Base-by-base conservation (phyloP, 2,329 filamentous ascomycete species). In the Didymella glomerata region DNA sequence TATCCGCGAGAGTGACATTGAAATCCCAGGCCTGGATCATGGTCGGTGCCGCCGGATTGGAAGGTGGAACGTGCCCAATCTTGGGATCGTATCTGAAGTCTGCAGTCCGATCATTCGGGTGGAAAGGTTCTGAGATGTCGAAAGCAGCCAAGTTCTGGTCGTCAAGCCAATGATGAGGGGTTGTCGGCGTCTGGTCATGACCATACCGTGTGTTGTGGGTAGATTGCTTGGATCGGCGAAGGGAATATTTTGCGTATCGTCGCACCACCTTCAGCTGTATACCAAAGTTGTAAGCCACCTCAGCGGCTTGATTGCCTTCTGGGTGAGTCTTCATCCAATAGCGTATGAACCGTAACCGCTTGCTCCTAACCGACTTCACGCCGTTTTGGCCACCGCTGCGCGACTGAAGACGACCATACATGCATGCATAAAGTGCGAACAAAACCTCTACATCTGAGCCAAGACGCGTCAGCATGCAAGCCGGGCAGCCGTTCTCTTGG, bases 391-490 rank as follows among this genome's bases (percentile, higher is more conserved):
- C 63, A 8, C 54, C 28, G 22, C 50, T 55, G 27, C 49, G 51
- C 0, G 24, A 47, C 1, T 44, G 58, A 16, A 64, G 63, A 28
- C 64, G 63, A 2, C 66, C 69, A 2, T 71, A 63, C 64, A 73
- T 69, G 6, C 69, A 68, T 8, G 66, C 65, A 4, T 72, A 66
- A 22, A 76, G 58, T 7, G 72, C 70, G 25, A 64, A 64, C 1
- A 72, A 30, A 3, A 70, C 69, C 10, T 59, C 28, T 4, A 48
- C 28, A 24, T 76, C 68, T 2, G 62, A 64, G 3, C 72, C 73
- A 2, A 77, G 67, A 0, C 73, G 65, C 10, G 70, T 61, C 10
- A 76, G 63, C 45, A 76, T 69, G 32, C 74, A 77, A 1, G 70
- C 73, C 4, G 66, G 51, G 53, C 73, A 77, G 10, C 56, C 44